Evolutionary conservation across 2,329 filamentous ascomycete genomes (phyloP).

Genomic region (Aspergillus versicolor): DNA sequence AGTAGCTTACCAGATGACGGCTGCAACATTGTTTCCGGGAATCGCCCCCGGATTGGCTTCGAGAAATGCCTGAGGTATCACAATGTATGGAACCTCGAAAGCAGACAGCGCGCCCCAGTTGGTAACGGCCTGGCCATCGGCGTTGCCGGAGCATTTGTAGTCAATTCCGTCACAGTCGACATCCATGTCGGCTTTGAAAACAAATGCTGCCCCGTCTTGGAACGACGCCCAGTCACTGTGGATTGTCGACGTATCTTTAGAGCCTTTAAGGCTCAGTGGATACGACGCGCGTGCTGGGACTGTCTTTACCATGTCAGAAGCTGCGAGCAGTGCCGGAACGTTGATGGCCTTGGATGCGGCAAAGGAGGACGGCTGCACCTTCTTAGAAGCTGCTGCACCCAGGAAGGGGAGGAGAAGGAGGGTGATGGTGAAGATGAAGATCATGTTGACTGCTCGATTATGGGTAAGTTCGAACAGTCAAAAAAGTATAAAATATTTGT

Average conservation of each 20-base stretch:
- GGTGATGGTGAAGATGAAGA: neutral
- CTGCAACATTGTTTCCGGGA: conserved; percentile 31
- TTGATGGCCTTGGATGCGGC: conserved; percentile 25
- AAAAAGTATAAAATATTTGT: conserved; percentile 8
- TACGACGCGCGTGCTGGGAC: conserved; percentile 27
- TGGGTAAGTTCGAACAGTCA: neutral
- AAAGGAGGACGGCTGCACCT: conserved; percentile 18
- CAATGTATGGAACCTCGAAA: conserved; percentile 32
- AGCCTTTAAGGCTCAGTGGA: conserved; percentile 19
- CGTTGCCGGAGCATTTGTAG: conserved; percentile 30
- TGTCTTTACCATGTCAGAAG: conserved; percentile 22
- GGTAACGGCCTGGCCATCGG: conserved; percentile 26
- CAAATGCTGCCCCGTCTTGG: conserved; percentile 27
- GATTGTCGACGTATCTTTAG: conserved; percentile 25
- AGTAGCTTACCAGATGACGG: conserved; percentile 28
- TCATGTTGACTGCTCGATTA: neutral
- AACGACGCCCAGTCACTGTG: conserved; percentile 30
- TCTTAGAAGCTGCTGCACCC: neutral
- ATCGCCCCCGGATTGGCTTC: conserved; percentile 21
- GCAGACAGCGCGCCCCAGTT: conserved; percentile 33
- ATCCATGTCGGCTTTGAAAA: conserved; percentile 34
- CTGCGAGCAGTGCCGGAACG: conserved; percentile 24
- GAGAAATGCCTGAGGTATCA: conserved; percentile 31
- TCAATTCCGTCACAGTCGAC: conserved; percentile 34
- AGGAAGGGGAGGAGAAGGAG: neutral